Evolutionary conservation across 306 rosid species (phyloP).

Genomic region (Fragaria ananassa): DNA sequence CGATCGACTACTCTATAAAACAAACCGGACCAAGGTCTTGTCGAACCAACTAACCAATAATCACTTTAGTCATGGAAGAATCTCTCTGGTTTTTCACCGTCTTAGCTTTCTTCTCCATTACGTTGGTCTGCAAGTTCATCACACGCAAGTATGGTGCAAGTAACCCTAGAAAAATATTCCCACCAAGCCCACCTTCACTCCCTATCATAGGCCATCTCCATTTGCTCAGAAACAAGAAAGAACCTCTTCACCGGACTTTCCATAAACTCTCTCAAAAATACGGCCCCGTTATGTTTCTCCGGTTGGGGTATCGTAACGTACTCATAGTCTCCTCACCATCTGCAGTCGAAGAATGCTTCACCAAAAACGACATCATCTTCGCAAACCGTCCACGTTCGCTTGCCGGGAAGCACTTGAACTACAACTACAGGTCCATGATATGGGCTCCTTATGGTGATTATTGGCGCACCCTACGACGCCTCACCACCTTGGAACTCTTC

Average conservation of each 20-base stretch:
- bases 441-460: slow-evolving; percentile 26
- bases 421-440: slow-evolving; percentile 15
- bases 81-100: background rate
- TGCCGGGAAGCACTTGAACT: slow-evolving; percentile 22
- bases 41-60: background rate
- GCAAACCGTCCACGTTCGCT: slow-evolving; percentile 35
- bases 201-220: slow-evolving; percentile 54
- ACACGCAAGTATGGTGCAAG: background rate
- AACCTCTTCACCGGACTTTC: slow-evolving; percentile 30
- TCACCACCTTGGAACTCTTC: slow-evolving; percentile 26
- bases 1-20: background rate
- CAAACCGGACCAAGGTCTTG: background rate
- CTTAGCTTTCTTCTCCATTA: slow-evolving; percentile 11
- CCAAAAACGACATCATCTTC: slow-evolving; percentile 33
- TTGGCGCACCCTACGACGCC: slow-evolving; percentile 33
- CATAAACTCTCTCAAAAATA: slow-evolving; percentile 21
- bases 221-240: slow-evolving; percentile 22
- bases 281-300: slow-evolving; percentile 30
- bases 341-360: slow-evolving; percentile 35
- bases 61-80: background rate
- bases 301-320: slow-evolving; percentile 27
- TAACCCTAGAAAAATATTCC: slow-evolving; percentile 3
- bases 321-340: slow-evolving; percentile 43
- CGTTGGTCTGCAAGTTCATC: background rate
- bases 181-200: slow-evolving; percentile 43